phyloP scores from a whole-genome alignment of 805 yeast species.

The Grigorovia transvaalensis region DNA sequence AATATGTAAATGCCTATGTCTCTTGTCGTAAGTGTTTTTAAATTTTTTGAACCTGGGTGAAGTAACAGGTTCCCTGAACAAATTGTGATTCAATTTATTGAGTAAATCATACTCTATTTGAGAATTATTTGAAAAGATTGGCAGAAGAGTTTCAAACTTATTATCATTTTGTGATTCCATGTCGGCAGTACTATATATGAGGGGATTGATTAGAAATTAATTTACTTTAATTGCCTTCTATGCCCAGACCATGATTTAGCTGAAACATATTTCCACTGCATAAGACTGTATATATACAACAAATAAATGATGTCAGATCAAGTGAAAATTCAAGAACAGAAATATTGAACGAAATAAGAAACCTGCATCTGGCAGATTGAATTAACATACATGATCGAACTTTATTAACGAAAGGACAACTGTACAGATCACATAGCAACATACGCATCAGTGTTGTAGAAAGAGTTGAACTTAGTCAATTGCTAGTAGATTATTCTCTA shows the following conservation, averaged over 20 bases:
- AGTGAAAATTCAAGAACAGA: background rate
- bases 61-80: background rate
- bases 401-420: background rate
- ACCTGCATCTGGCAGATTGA: background rate
- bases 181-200: background rate
- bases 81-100: background rate
- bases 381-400: background rate
- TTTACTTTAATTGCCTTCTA: too few relatives aligned
- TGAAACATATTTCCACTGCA: too few relatives aligned
- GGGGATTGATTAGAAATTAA: background rate
- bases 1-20: background rate
- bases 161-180: background rate
- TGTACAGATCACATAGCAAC: background rate
- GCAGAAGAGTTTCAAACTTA: slow-evolving; percentile 3
- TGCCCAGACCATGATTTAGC: background rate
- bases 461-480: background rate
- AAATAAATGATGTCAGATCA: background rate
- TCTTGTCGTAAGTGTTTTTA: background rate
- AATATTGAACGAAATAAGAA: background rate
- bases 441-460: background rate
- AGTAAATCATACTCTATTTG: background rate
- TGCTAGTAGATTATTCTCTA: background rate
- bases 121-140: background rate
- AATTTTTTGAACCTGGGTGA: background rate
- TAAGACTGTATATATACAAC: background rate